Percentiles rank a stretch among this genome's conserved stretches.
These are phyloP conservation scores for Ophiosphaerella herpotricha DNA, from an alignment of 2,329 filamentous ascomycete genomes.

Conservation along the genomic window DNA sequence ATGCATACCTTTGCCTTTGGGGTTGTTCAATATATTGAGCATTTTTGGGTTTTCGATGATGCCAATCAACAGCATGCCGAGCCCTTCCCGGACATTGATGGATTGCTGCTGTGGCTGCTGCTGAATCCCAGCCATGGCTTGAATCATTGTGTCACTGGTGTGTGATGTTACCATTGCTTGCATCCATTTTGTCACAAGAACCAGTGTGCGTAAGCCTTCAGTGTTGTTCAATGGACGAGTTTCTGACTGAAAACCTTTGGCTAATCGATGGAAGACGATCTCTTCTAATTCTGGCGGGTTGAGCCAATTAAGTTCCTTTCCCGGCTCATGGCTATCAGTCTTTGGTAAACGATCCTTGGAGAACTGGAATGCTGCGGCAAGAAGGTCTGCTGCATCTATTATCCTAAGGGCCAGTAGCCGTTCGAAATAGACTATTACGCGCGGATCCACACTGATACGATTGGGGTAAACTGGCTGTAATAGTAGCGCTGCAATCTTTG, in stretches of 20 bases:
- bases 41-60: slow-evolving; percentile 65
- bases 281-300: slow-evolving; percentile 46
- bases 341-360: slow-evolving; percentile 41
- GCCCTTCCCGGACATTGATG: slow-evolving; percentile 65
- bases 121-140: slow-evolving; percentile 48
- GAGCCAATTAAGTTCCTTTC: slow-evolving; percentile 32
- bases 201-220: slow-evolving; percentile 39
- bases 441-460: slow-evolving; percentile 39
- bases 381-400: slow-evolving; percentile 42
- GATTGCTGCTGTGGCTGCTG: slow-evolving; percentile 60
- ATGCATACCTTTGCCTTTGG: slow-evolving; percentile 58
- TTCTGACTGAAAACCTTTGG: slow-evolving; percentile 41
- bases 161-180: slow-evolving; percentile 46
- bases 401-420: slow-evolving; percentile 37
- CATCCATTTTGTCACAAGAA: slow-evolving; percentile 45
- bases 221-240: slow-evolving; percentile 37
- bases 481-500: slow-evolving; percentile 41
- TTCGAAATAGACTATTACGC: slow-evolving; percentile 42
- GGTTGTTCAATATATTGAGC: slow-evolving; percentile 58
- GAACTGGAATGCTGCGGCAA: slow-evolving; percentile 37
- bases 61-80: slow-evolving; percentile 66
- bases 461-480: slow-evolving; percentile 37
- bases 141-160: slow-evolving; percentile 46
- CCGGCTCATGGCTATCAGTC: slow-evolving; percentile 18
- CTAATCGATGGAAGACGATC: slow-evolving; percentile 43